Evolutionary conservation across 192 early-diverging fungal genomes (phyloP).

Genomic region (Piromyces sp.): DNA sequence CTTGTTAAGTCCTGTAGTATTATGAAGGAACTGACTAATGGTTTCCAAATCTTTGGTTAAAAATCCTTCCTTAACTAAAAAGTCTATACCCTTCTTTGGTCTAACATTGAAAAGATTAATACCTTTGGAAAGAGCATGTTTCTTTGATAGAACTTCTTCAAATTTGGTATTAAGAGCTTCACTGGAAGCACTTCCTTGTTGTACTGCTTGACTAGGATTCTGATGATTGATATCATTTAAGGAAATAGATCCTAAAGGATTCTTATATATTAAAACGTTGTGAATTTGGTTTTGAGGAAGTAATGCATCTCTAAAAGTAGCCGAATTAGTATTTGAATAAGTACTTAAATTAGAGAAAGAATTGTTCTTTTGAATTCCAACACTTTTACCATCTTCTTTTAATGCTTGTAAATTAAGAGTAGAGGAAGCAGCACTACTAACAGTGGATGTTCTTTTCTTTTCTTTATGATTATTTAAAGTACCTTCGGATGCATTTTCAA

Average conservation of each 20-base stretch:
- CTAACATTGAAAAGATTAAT: constrained; percentile 31
- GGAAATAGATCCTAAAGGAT: constrained; percentile 20
- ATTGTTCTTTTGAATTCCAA: constrained; percentile 8
- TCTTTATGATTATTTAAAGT: neutral
- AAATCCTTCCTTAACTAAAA: constrained; percentile 25
- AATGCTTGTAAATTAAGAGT: neutral
- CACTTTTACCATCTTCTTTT: neutral
- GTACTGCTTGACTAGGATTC: neutral
- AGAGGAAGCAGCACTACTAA: neutral
- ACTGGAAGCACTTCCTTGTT: neutral
- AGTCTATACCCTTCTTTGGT: constrained; percentile 27
- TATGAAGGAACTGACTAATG: constrained; percentile 25
- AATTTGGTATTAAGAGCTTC: constrained; percentile 6
- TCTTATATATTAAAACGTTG: constrained; percentile 20
- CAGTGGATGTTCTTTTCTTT: neutral
- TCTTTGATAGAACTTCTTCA: constrained; percentile 25
- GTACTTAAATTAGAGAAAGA: neutral
- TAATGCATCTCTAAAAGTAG: constrained; percentile 15
- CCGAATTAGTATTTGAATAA: neutral
- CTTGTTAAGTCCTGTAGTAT: constrained; percentile 22
- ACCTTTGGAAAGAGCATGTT: constrained; percentile 17
- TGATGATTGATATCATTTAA: constrained; percentile 10
- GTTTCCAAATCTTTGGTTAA: constrained; percentile 16
- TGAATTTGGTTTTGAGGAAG: constrained; percentile 9
- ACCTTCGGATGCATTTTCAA: neutral